These are phyloP conservation scores for Lentinus brumalis DNA, from an alignment of 768 basidiomycete genomes.

Conservation along the genomic window DNA sequence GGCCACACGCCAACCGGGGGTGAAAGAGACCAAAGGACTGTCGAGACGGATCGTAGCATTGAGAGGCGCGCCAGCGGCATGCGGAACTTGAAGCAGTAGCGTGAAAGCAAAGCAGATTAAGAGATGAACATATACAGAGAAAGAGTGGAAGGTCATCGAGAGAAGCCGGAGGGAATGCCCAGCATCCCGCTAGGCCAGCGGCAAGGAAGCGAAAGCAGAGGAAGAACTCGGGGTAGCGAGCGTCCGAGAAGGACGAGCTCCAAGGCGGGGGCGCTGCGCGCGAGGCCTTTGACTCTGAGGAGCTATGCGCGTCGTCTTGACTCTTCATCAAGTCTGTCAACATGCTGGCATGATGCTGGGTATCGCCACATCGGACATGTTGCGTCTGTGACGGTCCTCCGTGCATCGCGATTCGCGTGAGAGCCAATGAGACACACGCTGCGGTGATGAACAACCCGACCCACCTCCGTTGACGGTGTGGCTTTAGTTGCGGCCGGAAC, in stretches of 20 bases:
- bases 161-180: conserved; percentile 16
- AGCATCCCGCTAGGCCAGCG: conserved; percentile 22
- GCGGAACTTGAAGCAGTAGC: neutral
- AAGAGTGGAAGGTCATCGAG: conserved; percentile 8
- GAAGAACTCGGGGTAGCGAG: neutral
- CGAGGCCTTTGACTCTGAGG: neutral
- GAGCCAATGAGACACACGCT: neutral
- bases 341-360: neutral
- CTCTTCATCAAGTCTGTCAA: conserved; percentile 11
- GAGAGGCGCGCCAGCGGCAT: conserved; percentile 13
- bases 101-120: conserved; percentile 1
- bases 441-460: neutral
- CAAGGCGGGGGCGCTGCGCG: neutral
- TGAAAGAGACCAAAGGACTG: conserved; percentile 22
- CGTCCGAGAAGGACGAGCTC: neutral
- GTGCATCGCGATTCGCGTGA: too few relatives aligned
- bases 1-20: conserved; percentile 26
- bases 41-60: conserved; percentile 23
- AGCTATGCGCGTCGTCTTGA: neutral
- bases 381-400: too few relatives aligned
- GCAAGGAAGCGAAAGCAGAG: conserved; percentile 2
- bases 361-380: too few relatives aligned
- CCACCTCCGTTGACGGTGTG: neutral
- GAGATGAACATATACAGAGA: conserved; percentile 2
- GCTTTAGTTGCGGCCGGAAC: neutral